Evolutionary conservation across 192 early-diverging fungal species (phyloP).

Genomic region (Backusella sp.): DNA sequence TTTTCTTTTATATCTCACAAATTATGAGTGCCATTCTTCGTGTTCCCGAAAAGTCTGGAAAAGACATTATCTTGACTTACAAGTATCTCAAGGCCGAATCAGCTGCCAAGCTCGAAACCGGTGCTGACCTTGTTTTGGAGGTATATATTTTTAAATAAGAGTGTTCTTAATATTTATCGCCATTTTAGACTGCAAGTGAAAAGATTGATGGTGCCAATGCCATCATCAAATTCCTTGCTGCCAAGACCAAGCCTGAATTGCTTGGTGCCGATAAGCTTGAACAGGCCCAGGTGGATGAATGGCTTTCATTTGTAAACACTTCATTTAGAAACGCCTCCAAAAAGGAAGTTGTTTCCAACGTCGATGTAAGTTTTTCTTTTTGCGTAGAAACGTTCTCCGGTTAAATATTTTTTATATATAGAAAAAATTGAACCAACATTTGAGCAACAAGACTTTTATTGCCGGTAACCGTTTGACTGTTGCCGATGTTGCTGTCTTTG

Average conservation of each 20-base stretch:
- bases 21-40: constrained; percentile 23
- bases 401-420: neutral
- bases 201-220: constrained; percentile 20
- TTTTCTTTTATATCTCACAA: neutral
- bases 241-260: constrained; percentile 23
- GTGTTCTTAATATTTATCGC: too few species aligned
- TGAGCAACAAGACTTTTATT: constrained; percentile 65
- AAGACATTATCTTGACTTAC: constrained; percentile 22
- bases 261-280: constrained; percentile 25
- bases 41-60: constrained; percentile 24
- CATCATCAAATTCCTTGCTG: constrained; percentile 31
- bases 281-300: constrained; percentile 36
- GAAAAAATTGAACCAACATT: constrained; percentile 49
- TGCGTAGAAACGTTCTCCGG: too few species aligned
- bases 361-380: neutral
- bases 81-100: constrained; percentile 10
- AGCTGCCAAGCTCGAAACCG: constrained; percentile 17
- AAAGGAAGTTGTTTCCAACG: constrained; percentile 26
- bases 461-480: constrained; percentile 61
- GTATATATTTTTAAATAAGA: neutral
- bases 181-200: constrained; percentile 10
- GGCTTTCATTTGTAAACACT: constrained; percentile 24
- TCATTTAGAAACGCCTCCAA: constrained; percentile 19
- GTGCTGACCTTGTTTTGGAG: constrained; percentile 19
- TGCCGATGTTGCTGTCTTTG: constrained; percentile 68